Evolutionary conservation across 2,329 filamentous ascomycete genomes (phyloP), one percentile per base, ranked within the genome.

Genomic region (Teratosphaeria nubilosa): DNA sequence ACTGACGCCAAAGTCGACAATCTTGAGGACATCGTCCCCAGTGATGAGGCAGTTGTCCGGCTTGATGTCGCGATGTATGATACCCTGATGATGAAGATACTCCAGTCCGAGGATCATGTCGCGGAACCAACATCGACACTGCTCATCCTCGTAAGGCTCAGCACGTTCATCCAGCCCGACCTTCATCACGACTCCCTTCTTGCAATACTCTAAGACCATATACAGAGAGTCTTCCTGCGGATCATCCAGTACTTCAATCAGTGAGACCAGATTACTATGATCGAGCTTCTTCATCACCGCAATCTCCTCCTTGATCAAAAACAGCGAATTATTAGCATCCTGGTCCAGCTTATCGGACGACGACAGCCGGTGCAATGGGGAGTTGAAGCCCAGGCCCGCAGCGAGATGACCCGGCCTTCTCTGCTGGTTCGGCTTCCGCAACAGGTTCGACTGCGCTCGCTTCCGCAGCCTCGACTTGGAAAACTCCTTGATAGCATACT

Each of bases 201-300:
- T 94, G 77, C 94, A 99, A 90, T 96, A 95, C 73, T 99, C 94
- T 73, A 99, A 82, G 24, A 99, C 94, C 90, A 99, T 97, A 75
- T 96, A 99, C 13, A 99, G 76, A 2, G 91, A 96, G 73, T 99
- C 94, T 70, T 96, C 91, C 53, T 92, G 86, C 0, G 94, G 92
- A 69, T 97, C 94, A 71, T 97, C 94, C 55, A 99, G 78, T 2
- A 99, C 94, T 74, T 99, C 94, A 64, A 95, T 90, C 55, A 99
- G 77, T 52, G 88, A 86, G 14, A 97, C 92, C n/a, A 99, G 78
- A 69, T 97, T 99, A 30, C 86, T 87, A 69, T 99, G 94, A 69
- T 96, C 86, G 53, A 97, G 81, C 75, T 97, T 97, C 79, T 97
- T 99, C 91, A 99, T 97, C 70, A 97, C 95, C 59, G 94, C 94